Evolutionary conservation across 176 grass and related monocot genomes (phyloP).

Genomic region (Pontederia crassipes): DNA sequence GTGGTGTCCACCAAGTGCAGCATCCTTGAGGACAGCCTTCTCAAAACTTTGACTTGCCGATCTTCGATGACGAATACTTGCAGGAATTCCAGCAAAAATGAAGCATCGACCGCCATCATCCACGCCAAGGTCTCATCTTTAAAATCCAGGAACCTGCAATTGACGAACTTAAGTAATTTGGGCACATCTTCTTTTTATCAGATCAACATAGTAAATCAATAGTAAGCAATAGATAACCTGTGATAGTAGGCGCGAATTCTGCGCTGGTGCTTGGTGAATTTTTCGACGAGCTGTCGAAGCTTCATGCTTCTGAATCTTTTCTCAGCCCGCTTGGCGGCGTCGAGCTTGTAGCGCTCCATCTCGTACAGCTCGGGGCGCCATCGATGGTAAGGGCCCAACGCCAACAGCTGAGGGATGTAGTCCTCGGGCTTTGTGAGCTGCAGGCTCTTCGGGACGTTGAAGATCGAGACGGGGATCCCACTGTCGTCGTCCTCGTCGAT

Average conservation of each 20-base stretch:
- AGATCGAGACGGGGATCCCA: too few relatives aligned
- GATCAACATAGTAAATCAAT: not conserved
- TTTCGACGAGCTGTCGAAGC: constrained; percentile 38
- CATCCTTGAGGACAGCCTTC: constrained; percentile 24
- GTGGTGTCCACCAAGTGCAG: constrained; percentile 17
- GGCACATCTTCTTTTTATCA: too few relatives aligned
- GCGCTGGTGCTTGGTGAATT: constrained; percentile 34
- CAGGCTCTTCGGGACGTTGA: too few relatives aligned
- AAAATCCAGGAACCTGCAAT: constrained; percentile 45
- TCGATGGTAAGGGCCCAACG: too few relatives aligned
- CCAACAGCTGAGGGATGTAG: too few relatives aligned
- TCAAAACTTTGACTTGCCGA: constrained; percentile 6
- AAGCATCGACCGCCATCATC: constrained; percentile 92
- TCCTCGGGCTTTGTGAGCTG: too few relatives aligned
- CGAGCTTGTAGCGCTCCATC: constrained; percentile 33
- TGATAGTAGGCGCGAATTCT: constrained; percentile 67
- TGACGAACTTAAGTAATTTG: too few relatives aligned
- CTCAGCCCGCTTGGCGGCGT: constrained; percentile 36
- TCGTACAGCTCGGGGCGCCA: too few relatives aligned
- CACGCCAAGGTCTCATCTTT: constrained; percentile 44
- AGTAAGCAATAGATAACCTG: constrained; percentile 23
- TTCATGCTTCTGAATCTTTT: constrained; percentile 20
- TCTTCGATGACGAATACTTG: constrained; percentile 20
- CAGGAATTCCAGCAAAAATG: constrained; percentile 65
- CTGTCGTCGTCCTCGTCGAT: too few relatives aligned